A percentile compares a stretch with the other conserved stretches of the same genome.
Evolutionary conservation across 148 eudicot species (phyloP).

Genomic region (Rhododendron mucronatum): DNA sequence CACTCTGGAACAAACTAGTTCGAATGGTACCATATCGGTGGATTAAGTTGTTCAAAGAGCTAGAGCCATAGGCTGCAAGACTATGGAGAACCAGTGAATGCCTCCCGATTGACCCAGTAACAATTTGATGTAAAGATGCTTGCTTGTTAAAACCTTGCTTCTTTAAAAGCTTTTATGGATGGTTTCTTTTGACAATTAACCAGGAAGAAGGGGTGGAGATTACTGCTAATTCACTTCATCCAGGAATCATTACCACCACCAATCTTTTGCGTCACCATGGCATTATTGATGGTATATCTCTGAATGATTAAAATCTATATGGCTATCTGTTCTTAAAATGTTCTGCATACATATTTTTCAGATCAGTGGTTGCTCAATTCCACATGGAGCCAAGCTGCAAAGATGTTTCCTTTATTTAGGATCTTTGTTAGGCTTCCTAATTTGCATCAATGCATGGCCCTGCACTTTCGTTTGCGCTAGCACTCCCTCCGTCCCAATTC

Average conservation of each 20-base stretch:
- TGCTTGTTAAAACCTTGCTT: not conserved
- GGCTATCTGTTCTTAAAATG: not conserved
- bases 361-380: not conserved
- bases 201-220: constrained; percentile 78
- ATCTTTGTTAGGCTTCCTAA: not conserved
- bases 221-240: constrained; percentile 24
- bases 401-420: not conserved
- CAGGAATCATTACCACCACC: constrained; percentile 66
- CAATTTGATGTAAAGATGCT: not conserved
- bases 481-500: not conserved
- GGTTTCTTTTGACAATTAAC: not conserved
- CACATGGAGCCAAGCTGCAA: not conserved
- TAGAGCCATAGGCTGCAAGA: not conserved
- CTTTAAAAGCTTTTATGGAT: not conserved
- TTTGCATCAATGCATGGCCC: not conserved
- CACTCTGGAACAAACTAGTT: not conserved
- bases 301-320: not conserved
- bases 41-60: not conserved
- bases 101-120: not conserved
- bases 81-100: not conserved
- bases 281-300: constrained; percentile 41
- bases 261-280: constrained; percentile 58
- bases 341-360: not conserved
- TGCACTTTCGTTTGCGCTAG: not conserved
- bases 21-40: not conserved